phyloP scores from a whole-genome alignment of 768 basidiomycete genomes.

The Paxillus rubicundulus region DNA sequence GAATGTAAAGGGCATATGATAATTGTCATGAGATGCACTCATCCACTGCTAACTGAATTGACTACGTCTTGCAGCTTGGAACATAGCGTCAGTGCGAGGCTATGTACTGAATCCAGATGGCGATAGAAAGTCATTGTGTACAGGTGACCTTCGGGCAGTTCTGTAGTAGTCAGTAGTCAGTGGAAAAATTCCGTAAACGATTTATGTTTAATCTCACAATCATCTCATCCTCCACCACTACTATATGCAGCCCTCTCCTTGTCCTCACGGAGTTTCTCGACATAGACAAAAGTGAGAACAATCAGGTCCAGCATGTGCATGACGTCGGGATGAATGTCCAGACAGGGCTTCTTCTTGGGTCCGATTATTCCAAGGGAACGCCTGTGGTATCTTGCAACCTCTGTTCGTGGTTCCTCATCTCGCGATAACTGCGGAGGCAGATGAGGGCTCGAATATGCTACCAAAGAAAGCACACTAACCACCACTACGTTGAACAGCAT shows the following conservation, averaged over 20 bases:
- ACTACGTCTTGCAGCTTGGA: too few relatives aligned
- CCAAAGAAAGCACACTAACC: conserved; percentile 11
- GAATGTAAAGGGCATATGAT: too few relatives aligned
- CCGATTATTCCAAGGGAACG: conserved; percentile 20
- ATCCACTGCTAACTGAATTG: too few relatives aligned
- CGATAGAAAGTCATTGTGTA: too few relatives aligned
- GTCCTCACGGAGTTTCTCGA: conserved; percentile 31
- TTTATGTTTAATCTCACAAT: too few relatives aligned
- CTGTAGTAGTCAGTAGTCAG: too few relatives aligned
- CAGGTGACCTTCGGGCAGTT: too few relatives aligned
- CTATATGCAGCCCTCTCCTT: conserved; percentile 11
- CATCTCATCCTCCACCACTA: not conserved
- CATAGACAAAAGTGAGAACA: conserved; percentile 31
- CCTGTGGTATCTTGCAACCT: conserved; percentile 21
- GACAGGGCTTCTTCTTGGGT: conserved; percentile 13
- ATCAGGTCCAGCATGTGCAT: conserved; percentile 27
- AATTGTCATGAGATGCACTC: too few relatives aligned
- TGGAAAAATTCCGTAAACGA: too few relatives aligned
- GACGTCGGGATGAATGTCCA: conserved; percentile 18
- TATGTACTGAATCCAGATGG: too few relatives aligned
- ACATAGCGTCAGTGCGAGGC: too few relatives aligned
- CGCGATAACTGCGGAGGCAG: conserved; percentile 16
- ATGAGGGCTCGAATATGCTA: not conserved
- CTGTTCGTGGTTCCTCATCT: conserved; percentile 10
- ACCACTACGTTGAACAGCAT: conserved; percentile 12